Base-by-base conservation (phyloP, 2,329 filamentous ascomycete genomes). In the Acrocalymma vagum region DNA sequence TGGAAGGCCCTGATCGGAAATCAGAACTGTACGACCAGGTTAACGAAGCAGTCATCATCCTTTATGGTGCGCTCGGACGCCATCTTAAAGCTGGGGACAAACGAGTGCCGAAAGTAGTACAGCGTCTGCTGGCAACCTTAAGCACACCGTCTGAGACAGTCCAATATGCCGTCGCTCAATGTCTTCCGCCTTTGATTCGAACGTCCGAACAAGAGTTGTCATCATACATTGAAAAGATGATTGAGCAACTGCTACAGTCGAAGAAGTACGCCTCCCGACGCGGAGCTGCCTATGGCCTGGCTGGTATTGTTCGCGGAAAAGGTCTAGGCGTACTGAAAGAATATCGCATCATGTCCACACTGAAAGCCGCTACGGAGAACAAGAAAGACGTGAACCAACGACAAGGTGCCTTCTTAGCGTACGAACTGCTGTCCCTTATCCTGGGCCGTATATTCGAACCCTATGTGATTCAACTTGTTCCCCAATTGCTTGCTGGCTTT, bases 101-200 rank as follows among this genome's bases (percentile, higher is more conserved):
- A 53, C 92, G 95, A 60, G 83, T 97, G 32, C 90, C 92, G 1
- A 85, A 87, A 41, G 94, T 99, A 29, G 86, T 99, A 34, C 86
- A 93, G 55, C 84, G 91, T 48, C 78, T 99, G 15, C 79, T 99
- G 40, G 83, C 85, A 15, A 96, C 95, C 6, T 77, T 99, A 29
- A 94, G 87, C 67, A 97, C 93, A 9, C 94, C 94, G 18, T 97
- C 94, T 0, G 94, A 99, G 70, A 92, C 90, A 11, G 94, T 99
- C 2, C 94, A 99, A 70, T 96, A 94, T 65, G 94, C 94, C 30
- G 92, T 97, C 43, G 91, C 95, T 3, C 90, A 94, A 62, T 99
- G 94, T 60, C 77, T 99, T 15, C 93, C 94, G 10, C 92, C 94
- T 1, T 78, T 99, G n/a, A 84, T 99, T 21, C 85, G 84, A 42